Evolutionary conservation across 2,329 filamentous ascomycete genomes (phyloP), one percentile per base, ranked within the genome.

Genomic region (Metarhizium guizhouense): DNA sequence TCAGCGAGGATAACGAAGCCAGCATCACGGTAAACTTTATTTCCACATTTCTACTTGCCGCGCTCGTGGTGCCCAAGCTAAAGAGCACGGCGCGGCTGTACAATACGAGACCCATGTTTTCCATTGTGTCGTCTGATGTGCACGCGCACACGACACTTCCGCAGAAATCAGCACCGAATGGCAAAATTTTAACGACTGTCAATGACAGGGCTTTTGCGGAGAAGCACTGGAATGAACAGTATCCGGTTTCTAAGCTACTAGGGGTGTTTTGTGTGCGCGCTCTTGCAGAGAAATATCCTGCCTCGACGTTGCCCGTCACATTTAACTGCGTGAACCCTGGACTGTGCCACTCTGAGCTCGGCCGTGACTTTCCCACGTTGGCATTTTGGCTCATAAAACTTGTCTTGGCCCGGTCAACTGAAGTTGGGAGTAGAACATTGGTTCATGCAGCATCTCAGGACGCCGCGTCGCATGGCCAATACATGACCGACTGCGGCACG

Each of bases 321-420:
- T 60, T 83, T 56, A 82, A 81, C 61, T 70, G 71, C 57, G 58
- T 79, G 20, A 80, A 79, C 55, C 80, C 81, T 0, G 80, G 80
- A 1, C 67, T 78, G 34, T 83, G 80, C 62, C 70, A 78, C 45
- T 75, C 76, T 0, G 67, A 73, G 29, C 67, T 83, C 1, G 61
- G 59, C 6, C 69, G 78, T 2, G 72, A 79, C 0, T 10, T 16
- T 18, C 30, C 40, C 16, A 54, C 53, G 1, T 60, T 56, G 56
- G 13, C 13, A 1, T 51, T 64, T 10, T 57, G 43, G 50, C 54
- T 61, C 6, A 38, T 75, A 40, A 66, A 69, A 29, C 53, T 68
- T 11, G 6, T 73, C 20, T 53, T 76, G 40, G 76, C 71, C 2
- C 68, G 77, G 20, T 69, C 70, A 0, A 71, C 74, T 0, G 79